Percentiles rank a stretch among this genome's conserved stretches.
phyloP scores from a whole-genome alignment of 2,329 filamentous ascomycete genomes.

The Macroventuria anomochaeta region DNA sequence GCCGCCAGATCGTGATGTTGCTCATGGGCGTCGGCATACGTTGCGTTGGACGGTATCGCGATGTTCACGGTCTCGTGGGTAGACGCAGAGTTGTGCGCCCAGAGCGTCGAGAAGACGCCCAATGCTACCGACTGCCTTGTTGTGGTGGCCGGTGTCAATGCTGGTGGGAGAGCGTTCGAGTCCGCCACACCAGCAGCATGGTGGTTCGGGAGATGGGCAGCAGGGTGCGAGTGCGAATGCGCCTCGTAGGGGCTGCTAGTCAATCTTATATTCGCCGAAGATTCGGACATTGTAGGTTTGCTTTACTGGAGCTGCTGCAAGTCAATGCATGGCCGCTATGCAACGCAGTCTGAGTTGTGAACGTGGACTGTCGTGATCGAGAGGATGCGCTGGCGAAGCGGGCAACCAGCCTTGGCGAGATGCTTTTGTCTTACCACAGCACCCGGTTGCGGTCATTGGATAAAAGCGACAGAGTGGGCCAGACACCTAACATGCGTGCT shows the following conservation, averaged over 20 bases:
- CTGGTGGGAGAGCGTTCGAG: slow-evolving; percentile 36
- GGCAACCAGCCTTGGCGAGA: slow-evolving; percentile 12
- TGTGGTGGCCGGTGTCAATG: slow-evolving; percentile 46
- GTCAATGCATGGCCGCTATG: slow-evolving; percentile 48
- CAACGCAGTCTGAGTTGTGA: slow-evolving; percentile 41
- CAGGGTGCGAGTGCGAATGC: slow-evolving; percentile 24
- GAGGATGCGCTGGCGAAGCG: slow-evolving; percentile 40
- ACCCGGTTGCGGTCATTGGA: slow-evolving; percentile 30
- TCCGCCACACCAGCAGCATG: slow-evolving; percentile 29
- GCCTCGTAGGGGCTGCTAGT: slow-evolving; percentile 35
- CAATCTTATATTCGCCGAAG: slow-evolving; percentile 33
- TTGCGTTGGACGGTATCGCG: slow-evolving; percentile 11
- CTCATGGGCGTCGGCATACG: slow-evolving; percentile 38
- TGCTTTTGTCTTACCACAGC: slow-evolving; percentile 26
- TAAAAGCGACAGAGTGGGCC: slow-evolving; percentile 27
- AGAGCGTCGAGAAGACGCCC: slow-evolving; percentile 42
- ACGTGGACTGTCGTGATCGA: slow-evolving; percentile 45
- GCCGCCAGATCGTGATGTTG: slow-evolving; percentile 39
- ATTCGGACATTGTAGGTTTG: slow-evolving; percentile 43
- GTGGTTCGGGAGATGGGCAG: slow-evolving; percentile 28
- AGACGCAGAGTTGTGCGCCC: slow-evolving; percentile 34
- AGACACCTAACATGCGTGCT: slow-evolving; percentile 20
- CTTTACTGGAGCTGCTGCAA: slow-evolving; percentile 46
- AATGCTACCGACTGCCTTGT: slow-evolving; percentile 44
- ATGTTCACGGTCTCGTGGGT: slow-evolving; percentile 16